Evolutionary conservation across 73 alveolate genomes (phyloP), one percentile per base, ranked within the genome.

Genomic region (Paraurostyla sp.): DNA sequence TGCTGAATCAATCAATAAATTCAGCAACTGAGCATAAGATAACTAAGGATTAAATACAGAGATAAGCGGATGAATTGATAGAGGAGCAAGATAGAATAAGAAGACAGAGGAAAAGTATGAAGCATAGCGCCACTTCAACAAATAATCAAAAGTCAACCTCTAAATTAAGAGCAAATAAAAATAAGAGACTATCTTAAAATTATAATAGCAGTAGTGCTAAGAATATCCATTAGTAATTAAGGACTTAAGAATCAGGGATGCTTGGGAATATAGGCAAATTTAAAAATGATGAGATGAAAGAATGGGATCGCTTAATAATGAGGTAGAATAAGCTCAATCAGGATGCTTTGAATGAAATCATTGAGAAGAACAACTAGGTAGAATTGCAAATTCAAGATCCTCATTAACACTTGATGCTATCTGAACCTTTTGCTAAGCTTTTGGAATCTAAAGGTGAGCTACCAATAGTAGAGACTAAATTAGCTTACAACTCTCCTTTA

Each of bases 371-470:
- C 41, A 65, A 65, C 2, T 16, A 23, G 6, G 13, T 65, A 15
- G 82, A 65, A 65, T 3, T 15, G 16, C 41, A 32, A 65, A 38
- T 65, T 33, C 58, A 65, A 22, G 82, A 65, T 65, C 60, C 23
- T 7, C 25, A 15, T 35, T 22, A 65, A n/a, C 36, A 65, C n/a
- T n/a, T n/a, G 41, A 65, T 65, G 1, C 23, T 65, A 35, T 15
- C 43, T 65, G 82, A 65, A 6, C 60, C 60, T 40, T 58, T 65
- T 1, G 41, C 35, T 38, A 56, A 65, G n/a, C 36, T 65, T 4
- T 38, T 65, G 18, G 82, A 65, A n/a, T n/a, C n/a, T 40, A 58
- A 65, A 9, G 82, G 82, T 38, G 82, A 58, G 13, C 58, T 65
- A 13, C 41, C 82, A 18, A 38, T 65, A 22, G 58, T 65, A 38